These are phyloP conservation scores for Ophiorrhiza pumila DNA, from an alignment of 257 asterid genomes.

Conservation along the genomic window DNA sequence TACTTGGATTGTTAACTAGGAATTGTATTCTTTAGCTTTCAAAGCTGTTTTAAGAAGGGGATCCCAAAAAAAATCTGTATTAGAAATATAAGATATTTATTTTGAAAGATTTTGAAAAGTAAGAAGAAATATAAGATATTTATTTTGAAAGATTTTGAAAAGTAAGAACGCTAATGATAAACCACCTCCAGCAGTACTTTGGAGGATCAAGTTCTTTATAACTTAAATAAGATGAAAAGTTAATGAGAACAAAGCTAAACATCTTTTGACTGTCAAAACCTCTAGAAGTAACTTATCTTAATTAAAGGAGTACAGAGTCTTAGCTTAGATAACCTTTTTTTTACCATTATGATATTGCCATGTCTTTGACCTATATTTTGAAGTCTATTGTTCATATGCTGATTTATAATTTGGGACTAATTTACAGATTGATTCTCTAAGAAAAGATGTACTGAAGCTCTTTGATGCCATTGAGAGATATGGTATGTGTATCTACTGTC, in stretches of 20 bases:
- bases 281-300: background rate
- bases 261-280: background rate
- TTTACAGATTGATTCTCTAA: constrained; percentile 64
- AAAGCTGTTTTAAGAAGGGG: background rate
- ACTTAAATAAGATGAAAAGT: background rate
- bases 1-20: background rate
- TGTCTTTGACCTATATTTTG: background rate
- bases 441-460: constrained; percentile 72
- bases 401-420: constrained; percentile 9
- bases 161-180: background rate
- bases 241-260: background rate
- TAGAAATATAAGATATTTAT: no score
- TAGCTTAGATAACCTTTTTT: background rate
- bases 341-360: background rate
- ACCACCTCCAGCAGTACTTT: background rate
- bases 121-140: no score
- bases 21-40: background rate
- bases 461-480: constrained; percentile 82
- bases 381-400: background rate
- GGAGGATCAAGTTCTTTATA: background rate
- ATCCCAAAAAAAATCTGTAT: no score
- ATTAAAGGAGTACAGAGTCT: background rate
- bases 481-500: constrained; percentile 40
- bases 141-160: background rate
- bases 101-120: background rate